A percentile compares a stretch with the other conserved stretches of the same genome.
Conservation (phyloP, 129 eudicot genomes). For the Solidago caesia region DNA sequence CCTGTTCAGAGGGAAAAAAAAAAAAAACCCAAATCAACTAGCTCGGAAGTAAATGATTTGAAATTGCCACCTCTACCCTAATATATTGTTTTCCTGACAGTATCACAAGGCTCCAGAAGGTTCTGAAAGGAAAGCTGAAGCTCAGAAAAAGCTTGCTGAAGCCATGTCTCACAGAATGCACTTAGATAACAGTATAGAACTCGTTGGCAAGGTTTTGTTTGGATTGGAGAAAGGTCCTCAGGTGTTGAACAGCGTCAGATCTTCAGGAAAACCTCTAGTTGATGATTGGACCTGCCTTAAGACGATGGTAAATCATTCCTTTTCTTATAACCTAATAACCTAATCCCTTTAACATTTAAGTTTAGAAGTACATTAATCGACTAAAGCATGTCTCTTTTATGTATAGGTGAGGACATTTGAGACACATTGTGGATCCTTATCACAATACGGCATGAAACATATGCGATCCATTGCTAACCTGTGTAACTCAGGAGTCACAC, state of each 20-base stretch:
- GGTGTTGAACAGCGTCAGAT: slow-evolving; percentile 58
- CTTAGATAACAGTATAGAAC: slow-evolving; percentile 64
- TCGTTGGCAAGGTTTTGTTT: slow-evolving; percentile 79
- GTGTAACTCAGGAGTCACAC: slow-evolving; percentile 60
- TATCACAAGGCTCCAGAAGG: slow-evolving; percentile 92
- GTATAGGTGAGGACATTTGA: slow-evolving; percentile 69
- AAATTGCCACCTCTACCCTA: background rate
- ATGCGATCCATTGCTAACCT: slow-evolving; percentile 76
- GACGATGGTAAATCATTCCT: slow-evolving; percentile 48
- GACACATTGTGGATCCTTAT: slow-evolving; percentile 65
- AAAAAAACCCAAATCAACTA: too few species aligned
- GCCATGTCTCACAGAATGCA: slow-evolving; percentile 90
- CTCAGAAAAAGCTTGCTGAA: slow-evolving; percentile 73
- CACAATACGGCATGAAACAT: slow-evolving; percentile 84
- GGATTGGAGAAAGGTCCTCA: slow-evolving; percentile 63
- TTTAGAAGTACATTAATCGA: background rate
- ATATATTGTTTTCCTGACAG: slow-evolving; percentile 37
- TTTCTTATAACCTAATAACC: slow-evolving; percentile 5
- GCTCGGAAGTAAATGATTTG: background rate
- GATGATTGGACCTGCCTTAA: slow-evolving; percentile 94
- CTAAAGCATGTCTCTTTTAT: background rate
- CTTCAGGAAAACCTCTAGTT: slow-evolving; percentile 77
- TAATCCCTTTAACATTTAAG: background rate
- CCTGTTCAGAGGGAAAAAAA: background rate
- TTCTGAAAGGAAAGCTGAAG: slow-evolving; percentile 62